Conservation (phyloP, 345 rosid genomes). For the Draba incana region DNA sequence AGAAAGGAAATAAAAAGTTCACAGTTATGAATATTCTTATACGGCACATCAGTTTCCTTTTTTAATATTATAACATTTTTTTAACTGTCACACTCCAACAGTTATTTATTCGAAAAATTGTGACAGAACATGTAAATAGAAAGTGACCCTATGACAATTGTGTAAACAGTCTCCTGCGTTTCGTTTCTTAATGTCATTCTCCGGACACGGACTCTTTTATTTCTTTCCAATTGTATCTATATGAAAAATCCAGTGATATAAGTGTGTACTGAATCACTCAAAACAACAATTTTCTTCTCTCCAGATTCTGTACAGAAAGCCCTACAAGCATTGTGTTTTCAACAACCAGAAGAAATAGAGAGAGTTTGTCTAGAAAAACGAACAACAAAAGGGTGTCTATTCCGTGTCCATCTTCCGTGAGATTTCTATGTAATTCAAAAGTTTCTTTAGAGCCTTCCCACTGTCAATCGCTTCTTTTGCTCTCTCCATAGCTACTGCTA, state of each 20-base stretch:
- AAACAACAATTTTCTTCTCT: background rate
- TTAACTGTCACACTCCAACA: no score
- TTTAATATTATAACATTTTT: no score
- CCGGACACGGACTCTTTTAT: constrained; percentile 19
- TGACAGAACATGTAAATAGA: no score
- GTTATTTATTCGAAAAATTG: no score
- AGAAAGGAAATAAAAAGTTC: no score
- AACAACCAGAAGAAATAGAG: constrained; percentile 9
- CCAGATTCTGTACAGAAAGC: constrained; percentile 23
- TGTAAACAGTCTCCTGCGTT: background rate
- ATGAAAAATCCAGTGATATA: background rate
- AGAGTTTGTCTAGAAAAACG: constrained; percentile 2
- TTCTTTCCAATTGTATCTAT: constrained; percentile 12
- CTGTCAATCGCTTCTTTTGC: constrained; percentile 93
- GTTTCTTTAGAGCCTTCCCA: constrained; percentile 75
- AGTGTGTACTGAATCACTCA: constrained; percentile 8
- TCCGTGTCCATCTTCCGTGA: constrained; percentile 53
- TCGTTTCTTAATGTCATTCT: background rate
- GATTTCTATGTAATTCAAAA: constrained; percentile 76
- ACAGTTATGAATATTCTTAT: no score
- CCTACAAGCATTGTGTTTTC: constrained; percentile 26
- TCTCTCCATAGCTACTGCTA: constrained; percentile 66
- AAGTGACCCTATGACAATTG: no score
- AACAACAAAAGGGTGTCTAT: constrained; percentile 25
- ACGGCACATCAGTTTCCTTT: no score